phyloP scores from a whole-genome alignment of 805 yeast genomes.

The Saturnispora zaruensis region DNA sequence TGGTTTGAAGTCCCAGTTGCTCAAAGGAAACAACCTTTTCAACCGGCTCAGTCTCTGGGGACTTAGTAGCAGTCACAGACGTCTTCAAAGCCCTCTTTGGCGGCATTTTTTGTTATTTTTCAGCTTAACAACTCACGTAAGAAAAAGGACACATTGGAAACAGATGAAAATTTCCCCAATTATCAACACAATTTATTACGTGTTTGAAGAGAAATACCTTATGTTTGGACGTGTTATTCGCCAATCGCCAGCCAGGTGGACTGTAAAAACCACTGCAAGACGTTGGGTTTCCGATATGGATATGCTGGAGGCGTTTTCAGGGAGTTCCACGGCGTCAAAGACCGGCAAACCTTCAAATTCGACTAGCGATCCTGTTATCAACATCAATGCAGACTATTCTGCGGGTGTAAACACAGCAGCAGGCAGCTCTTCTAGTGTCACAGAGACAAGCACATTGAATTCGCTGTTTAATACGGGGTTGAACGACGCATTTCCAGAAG shows the following conservation, averaged over 20 bases:
- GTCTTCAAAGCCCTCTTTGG: constrained; percentile 14
- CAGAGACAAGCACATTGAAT: constrained; percentile 17
- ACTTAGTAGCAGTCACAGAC: neutral
- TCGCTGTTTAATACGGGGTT: constrained; percentile 18
- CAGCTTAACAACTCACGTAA: neutral
- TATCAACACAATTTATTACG: neutral
- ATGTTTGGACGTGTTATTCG: neutral
- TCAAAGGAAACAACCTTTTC: neutral
- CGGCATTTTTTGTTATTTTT: constrained; percentile 14
- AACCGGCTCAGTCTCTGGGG: neutral
- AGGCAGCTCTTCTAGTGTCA: neutral
- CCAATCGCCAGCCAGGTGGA: neutral
- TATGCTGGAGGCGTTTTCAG: constrained; percentile 26
- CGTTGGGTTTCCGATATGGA: constrained; percentile 9
- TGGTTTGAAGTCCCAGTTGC: neutral
- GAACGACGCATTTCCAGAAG: constrained; percentile 7
- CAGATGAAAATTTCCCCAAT: neutral
- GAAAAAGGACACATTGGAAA: neutral
- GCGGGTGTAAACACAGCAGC: constrained; percentile 14
- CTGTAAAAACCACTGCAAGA: neutral
- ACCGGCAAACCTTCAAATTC: constrained; percentile 1
- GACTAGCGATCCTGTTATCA: constrained; percentile 21
- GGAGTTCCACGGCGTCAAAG: constrained; percentile 4
- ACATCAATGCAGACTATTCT: constrained; percentile 14
- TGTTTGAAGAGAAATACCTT: neutral